Base-by-base conservation (phyloP, 1,284 basidiomycete species). In the Fomitopsis betulina region DNA sequence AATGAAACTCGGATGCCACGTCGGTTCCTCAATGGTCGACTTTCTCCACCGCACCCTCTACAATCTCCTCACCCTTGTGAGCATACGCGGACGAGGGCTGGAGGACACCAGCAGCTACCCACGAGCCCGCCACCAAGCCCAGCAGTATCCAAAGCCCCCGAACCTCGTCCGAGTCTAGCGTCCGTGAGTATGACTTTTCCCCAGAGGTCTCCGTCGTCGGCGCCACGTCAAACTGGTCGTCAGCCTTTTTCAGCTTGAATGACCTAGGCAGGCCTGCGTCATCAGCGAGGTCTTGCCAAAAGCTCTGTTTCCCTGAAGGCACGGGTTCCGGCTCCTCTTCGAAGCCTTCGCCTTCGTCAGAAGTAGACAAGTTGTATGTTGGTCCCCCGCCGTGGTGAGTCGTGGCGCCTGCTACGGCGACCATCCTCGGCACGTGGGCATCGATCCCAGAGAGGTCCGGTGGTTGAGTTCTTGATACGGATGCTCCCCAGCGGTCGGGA, bases 401-500 rank as follows among this genome's bases (percentile, higher is more conserved):
- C 23, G 78, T 78, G 5, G 82, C 78, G 7, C 86, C 87, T 15
- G 85, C 84, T 39, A 92, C 82, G 47, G 93, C 85, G 43, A 92
- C 74, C 55, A 95, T 73, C 70, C 88, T 91, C 35, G 91, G 90
- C 17, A 76, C 68, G 2, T 66, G 60, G 10, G 73, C 65, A 30
- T 75, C 73, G 10, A 61, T 56, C 8, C 66, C 62, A 5, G 62
- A 59, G 13, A 66, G 58, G 9, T 66, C 63, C 35, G 62, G 65
- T 13, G 67, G 70, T 59, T 62, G 70, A 39, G 71, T 67, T 57
- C 76, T 74, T 54, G 73, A 67, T 30, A 71, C 68, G 5, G 79
- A 76, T 0, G 89, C 89, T 57, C 84, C 77, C 86, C 86, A 89
- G 63, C 85, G 82, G 72, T 91, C 88, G 40, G 88, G 88, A 17